Conservation (phyloP, 2,329 filamentous ascomycete genomes). For the Epichloe gansuensis region DNA sequence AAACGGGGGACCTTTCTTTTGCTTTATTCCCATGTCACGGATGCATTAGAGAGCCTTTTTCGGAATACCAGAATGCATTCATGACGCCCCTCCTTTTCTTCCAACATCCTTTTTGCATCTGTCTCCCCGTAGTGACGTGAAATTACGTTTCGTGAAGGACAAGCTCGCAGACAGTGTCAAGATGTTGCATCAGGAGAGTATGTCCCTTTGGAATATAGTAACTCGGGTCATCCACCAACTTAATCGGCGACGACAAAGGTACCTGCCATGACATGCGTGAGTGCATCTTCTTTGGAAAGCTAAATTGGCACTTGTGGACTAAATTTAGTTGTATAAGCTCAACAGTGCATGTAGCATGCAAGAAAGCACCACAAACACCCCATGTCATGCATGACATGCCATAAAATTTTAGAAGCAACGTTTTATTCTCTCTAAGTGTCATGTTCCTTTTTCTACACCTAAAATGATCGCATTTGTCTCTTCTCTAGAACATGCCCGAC, state of each 20-base stretch:
- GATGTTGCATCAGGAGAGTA: no score
- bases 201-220: no score
- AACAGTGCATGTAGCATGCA: no score
- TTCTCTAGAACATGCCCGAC: background rate
- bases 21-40: slow-evolving; percentile 14
- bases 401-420: background rate
- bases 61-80: slow-evolving; percentile 21
- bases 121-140: background rate
- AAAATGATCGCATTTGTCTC: background rate
- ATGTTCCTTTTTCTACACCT: background rate
- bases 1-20: background rate
- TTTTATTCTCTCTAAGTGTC: slow-evolving; percentile 1
- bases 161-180: no score
- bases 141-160: background rate
- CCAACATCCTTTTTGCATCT: background rate
- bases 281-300: no score
- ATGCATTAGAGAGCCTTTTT: slow-evolving; percentile 26
- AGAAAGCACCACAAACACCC: background rate
- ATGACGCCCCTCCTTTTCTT: slow-evolving; percentile 9
- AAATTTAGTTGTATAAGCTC: no score
- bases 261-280: no score
- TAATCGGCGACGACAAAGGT: no score
- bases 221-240: no score
- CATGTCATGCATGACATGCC: background rate
- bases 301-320: no score